Base-by-base conservation (phyloP, 1,284 basidiomycete species). In the Irpex lacteus region DNA sequence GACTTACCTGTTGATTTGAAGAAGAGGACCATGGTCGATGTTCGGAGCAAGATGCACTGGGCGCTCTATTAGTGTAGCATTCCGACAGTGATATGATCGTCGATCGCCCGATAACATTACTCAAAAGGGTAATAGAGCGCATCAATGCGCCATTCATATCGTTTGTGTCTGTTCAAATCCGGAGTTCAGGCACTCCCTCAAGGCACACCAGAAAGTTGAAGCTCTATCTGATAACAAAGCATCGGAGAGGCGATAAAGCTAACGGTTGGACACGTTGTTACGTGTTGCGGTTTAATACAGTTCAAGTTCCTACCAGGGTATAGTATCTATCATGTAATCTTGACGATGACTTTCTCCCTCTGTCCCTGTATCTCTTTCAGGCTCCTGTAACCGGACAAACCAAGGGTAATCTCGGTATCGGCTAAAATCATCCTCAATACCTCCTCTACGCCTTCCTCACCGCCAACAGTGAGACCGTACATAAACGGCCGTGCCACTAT, bases 351-450 rank as follows among this genome's bases (percentile, higher is more conserved):
- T 50, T 72, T 70, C 32, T 74, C 75, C 4, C 71, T 68, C 63
- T 72, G 75, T 19, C 73, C 76, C 62, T 71, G 70, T 36, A 83
- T 76, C 60, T 81, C 80, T 13, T 69, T 66, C 21, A 85, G 59
- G 49, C 65, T 73, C 59, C 72, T 76, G 68, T 77, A 79, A 5
- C 82, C 82, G 9, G 75, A 72, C 11, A 84, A 69, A 1, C 82
- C 82, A 63, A 86, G 74, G 15, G 83, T 80, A 40, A 85, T 76
- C 69, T 88, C 84, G 8, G 85, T 75, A 60, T 89, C 87, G 0
- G 84, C 82, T 55, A 87, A 74, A 1, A 85, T 73, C 15, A 75
- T 78, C 63, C 77, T 77, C 67, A 88, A 71, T 15, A 87, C 81
- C 62, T 82, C 78, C 69, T 86, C 78, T 3, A 86, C 84, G 3